Conservation (phyloP, 2,329 filamentous ascomycete genomes). For the Calonectria pteridis region DNA sequence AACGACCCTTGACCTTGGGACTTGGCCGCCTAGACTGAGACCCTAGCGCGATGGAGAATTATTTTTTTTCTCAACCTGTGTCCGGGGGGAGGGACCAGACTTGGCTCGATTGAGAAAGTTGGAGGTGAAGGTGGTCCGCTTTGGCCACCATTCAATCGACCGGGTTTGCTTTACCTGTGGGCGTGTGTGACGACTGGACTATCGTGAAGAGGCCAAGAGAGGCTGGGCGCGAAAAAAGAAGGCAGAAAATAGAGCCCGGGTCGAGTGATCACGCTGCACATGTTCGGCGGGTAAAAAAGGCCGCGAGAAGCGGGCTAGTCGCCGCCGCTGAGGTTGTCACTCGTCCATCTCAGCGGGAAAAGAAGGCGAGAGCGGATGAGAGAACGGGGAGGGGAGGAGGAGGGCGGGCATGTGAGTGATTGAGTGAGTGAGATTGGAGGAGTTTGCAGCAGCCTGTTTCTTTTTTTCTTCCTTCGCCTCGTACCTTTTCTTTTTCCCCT, state of each 20-base stretch:
- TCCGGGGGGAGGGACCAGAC: constrained; percentile 9
- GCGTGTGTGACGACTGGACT: not conserved
- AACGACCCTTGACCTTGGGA: constrained; percentile 4
- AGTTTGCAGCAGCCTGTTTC: constrained; percentile 13
- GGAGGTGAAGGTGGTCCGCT: constrained; percentile 1
- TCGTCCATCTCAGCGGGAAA: not conserved
- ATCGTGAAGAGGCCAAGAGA: not conserved
- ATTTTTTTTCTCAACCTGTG: not conserved
- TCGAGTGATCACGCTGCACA: not conserved
- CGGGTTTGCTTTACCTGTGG: not conserved
- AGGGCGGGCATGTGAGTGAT: not conserved
- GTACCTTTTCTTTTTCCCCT: not conserved
- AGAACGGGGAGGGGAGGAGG: not conserved
- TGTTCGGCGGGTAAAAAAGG: not conserved
- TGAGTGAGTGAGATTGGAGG: not conserved
- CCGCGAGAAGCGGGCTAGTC: not conserved
- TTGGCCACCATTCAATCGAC: not conserved
- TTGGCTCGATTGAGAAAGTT: not conserved
- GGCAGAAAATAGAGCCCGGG: not conserved
- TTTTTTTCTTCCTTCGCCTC: not conserved
- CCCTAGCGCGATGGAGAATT: constrained; percentile 26
- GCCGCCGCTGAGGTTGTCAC: not conserved
- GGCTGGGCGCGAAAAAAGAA: not conserved
- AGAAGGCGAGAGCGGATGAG: not conserved
- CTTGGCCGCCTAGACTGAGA: constrained; percentile 24